phyloP scores from a whole-genome alignment of 495 filamentous ascomycete species.

The Xylaria flabelliformis region DNA sequence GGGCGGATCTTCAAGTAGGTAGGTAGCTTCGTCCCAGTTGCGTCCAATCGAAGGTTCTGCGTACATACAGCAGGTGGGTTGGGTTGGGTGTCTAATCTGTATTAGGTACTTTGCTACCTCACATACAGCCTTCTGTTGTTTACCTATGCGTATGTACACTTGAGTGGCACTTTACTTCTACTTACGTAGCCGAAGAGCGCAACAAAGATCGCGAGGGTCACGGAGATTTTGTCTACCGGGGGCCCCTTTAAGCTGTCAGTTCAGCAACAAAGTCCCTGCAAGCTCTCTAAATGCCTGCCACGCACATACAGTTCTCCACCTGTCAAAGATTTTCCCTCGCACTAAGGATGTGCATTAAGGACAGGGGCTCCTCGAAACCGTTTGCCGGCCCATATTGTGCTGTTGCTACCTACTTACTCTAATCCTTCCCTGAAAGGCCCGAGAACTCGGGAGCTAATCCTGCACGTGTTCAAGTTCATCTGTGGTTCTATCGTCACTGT shows the following conservation, averaged over 20 bases:
- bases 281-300: constrained; percentile 27
- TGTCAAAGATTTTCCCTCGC: constrained; percentile 16
- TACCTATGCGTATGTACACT: neutral
- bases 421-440: constrained; percentile 5
- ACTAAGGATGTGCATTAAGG: constrained; percentile 25
- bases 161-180: neutral
- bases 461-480: neutral
- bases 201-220: neutral
- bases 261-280: constrained; percentile 17
- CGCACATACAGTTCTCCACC: constrained; percentile 16
- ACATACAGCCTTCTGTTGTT: neutral
- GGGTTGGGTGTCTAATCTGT: neutral
- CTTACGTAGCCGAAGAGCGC: neutral
- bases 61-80: neutral
- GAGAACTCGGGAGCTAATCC: constrained; percentile 20
- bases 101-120: neutral
- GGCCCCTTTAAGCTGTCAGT: neutral
- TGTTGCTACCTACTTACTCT: constrained; percentile 18
- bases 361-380: constrained; percentile 27
- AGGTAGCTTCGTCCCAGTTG: neutral
- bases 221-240: constrained; percentile 19
- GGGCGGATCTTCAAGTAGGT: neutral
- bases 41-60: constrained; percentile 1
- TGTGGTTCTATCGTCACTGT: neutral
- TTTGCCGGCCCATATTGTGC: constrained; percentile 28